Base-by-base conservation (phyloP, 305 asterid genomes). In the Striga hermonthica region DNA sequence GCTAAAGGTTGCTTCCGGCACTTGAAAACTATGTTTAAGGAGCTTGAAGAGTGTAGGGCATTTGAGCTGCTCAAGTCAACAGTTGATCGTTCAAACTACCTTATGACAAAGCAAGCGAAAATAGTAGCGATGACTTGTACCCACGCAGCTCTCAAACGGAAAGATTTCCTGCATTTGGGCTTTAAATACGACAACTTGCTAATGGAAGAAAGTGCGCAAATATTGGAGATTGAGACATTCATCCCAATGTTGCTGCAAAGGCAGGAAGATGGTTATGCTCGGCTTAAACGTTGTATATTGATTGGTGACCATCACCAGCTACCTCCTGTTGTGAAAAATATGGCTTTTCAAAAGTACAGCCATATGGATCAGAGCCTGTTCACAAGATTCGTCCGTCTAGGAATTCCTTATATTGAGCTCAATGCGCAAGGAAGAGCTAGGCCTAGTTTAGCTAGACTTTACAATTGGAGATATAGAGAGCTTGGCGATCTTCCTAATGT, bases 111-210 rank as follows among this genome's bases (percentile, higher is more conserved):
- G 78, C 98, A 93, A 76, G 98, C 98, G 50, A 93, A 93, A 80
- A 83, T 93, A 63, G 98, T 93, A 65, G 98, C 98, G n/a, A 93
- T 93, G 98, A 93, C 97, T 72, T 93, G 98, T 80, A 93, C 98
- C 64, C 98, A 93, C 74, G 98, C 98, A 52, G 98, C 98, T 60
- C 94, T 93, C 59, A 93, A 93, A 75, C 76, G 98, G 75, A 93
- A 93, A 79, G 98, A 93, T 81, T 93, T 93, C 81, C 82, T 93
- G 72, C 75, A 93, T 65, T 41, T 93, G 78, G 96, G 97, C 65
- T 93, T 93, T 67, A 93, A 93, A 78, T 93, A 93, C 57, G 98
- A 93, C 79, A 93, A 93, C 77, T 74, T 93, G 73, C 69, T 93
- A 69, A 93, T 93, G 98, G 98, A 93, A 81, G 98, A 93, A 82